A percentile compares a stretch with the other conserved stretches of the same genome.
phyloP scores from a whole-genome alignment of 768 basidiomycete genomes.

The Tricholoma terreum region DNA sequence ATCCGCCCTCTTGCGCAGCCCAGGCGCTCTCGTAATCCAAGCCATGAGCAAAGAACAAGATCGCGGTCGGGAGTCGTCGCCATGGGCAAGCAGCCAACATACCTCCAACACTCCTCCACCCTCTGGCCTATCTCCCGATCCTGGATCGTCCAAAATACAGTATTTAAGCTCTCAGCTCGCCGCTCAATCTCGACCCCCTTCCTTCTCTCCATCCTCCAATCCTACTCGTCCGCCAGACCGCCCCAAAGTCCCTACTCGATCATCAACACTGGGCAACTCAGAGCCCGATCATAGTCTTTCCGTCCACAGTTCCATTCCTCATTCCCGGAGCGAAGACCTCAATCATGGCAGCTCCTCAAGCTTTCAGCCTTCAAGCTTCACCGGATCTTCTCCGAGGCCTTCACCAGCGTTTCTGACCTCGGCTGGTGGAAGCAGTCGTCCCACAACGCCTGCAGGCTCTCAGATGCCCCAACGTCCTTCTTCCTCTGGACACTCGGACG shows the following conservation, averaged over 20 bases:
- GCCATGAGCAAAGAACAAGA: slow-evolving; percentile 41
- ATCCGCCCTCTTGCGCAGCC: background rate
- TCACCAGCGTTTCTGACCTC: slow-evolving; percentile 46
- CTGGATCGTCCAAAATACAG: slow-evolving; percentile 19
- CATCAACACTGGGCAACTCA: slow-evolving; percentile 57
- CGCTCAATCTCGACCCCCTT: slow-evolving; percentile 21
- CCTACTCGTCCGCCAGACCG: slow-evolving; percentile 47
- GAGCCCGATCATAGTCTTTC: slow-evolving; percentile 53
- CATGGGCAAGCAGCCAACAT: slow-evolving; percentile 32
- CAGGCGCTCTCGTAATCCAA: slow-evolving; percentile 3
- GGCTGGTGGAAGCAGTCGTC: slow-evolving; percentile 41
- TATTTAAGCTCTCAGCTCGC: slow-evolving; percentile 14
- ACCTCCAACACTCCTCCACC: slow-evolving; percentile 16
- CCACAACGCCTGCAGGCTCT: slow-evolving; percentile 56
- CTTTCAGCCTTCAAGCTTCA: slow-evolving; percentile 21
- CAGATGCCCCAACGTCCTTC: slow-evolving; percentile 46
- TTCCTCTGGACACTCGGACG: slow-evolving; percentile 52
- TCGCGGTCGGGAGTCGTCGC: slow-evolving; percentile 29
- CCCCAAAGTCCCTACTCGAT: slow-evolving; percentile 54
- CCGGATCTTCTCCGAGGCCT: slow-evolving; percentile 41
- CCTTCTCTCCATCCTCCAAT: slow-evolving; percentile 31
- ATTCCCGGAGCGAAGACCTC: slow-evolving; percentile 71
- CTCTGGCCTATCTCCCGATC: slow-evolving; percentile 24
- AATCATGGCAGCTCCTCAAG: slow-evolving; percentile 45
- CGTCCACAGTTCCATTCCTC: slow-evolving; percentile 34